These are phyloP conservation scores for Penicillium atrosanguineum DNA, from an alignment of 495 filamentous ascomycete genomes.

Conservation along the genomic window DNA sequence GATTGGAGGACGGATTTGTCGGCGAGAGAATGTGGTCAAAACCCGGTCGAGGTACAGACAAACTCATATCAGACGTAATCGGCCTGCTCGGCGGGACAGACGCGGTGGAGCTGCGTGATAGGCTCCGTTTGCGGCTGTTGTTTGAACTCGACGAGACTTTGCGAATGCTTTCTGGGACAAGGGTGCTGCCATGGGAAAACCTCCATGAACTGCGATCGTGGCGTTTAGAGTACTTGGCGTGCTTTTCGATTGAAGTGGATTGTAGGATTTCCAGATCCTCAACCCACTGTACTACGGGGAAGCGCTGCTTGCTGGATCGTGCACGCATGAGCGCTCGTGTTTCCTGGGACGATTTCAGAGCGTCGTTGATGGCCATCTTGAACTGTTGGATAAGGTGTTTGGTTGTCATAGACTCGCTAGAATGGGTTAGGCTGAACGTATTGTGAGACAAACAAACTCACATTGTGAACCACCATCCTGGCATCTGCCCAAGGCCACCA, in stretches of 20 bases:
- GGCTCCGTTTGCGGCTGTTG: too few relatives aligned
- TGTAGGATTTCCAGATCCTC: slow-evolving; percentile 62
- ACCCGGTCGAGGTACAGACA: too few relatives aligned
- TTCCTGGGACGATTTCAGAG: slow-evolving; percentile 58
- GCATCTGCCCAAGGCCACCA: slow-evolving; percentile 74
- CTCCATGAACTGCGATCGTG: slow-evolving; percentile 6
- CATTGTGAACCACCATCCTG: slow-evolving; percentile 66
- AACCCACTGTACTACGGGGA: slow-evolving; percentile 69
- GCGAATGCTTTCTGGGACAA: too few relatives aligned
- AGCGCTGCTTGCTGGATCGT: slow-evolving; percentile 69
- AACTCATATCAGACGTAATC: too few relatives aligned
- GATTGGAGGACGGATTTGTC: too few relatives aligned
- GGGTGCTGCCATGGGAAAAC: not conserved
- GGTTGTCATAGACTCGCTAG: slow-evolving; percentile 60
- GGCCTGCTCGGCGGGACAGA: too few relatives aligned
- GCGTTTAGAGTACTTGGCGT: slow-evolving; percentile 23
- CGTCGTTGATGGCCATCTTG: slow-evolving; percentile 63
- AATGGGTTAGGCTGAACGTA: too few relatives aligned
- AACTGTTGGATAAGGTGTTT: slow-evolving; percentile 73
- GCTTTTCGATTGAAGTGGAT: slow-evolving; percentile 50
- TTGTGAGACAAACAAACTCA: slow-evolving; percentile 14
- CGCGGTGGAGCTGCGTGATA: too few relatives aligned
- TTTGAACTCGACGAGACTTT: too few relatives aligned
- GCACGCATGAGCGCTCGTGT: slow-evolving; percentile 68
- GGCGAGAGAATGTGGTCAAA: too few relatives aligned